Conservation (phyloP, 2,329 filamentous ascomycete genomes). For the Fusarium beomiforme region DNA sequence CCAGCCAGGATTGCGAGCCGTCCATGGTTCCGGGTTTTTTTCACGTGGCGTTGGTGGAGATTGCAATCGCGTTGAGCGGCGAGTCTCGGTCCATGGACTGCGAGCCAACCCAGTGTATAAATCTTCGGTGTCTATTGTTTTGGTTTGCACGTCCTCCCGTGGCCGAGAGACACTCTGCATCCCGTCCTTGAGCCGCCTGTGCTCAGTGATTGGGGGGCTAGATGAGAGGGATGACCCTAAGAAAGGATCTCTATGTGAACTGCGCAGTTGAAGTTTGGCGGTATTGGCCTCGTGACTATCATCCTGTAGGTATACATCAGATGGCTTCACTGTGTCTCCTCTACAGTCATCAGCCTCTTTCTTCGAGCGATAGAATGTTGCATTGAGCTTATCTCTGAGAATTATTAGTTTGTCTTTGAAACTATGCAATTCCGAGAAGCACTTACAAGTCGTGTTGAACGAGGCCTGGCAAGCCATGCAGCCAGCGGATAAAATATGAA, state of each 20-base stretch:
- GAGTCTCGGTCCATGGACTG: conserved; percentile 29
- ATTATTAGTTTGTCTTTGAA: conserved; percentile 4
- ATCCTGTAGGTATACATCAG: neutral
- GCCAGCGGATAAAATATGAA: conserved; percentile 27
- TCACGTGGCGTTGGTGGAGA: conserved; percentile 24
- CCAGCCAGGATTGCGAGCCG: conserved; percentile 62
- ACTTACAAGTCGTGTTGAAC: conserved; percentile 26
- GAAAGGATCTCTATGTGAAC: conserved; percentile 15
- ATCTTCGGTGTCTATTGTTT: neutral
- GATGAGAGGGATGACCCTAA: conserved; percentile 6
- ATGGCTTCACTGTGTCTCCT: neutral
- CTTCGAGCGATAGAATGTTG: conserved; percentile 2
- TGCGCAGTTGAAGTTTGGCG: neutral
- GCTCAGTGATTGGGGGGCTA: neutral
- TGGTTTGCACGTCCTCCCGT: neutral
- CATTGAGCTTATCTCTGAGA: conserved; percentile 23
- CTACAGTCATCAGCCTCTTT: neutral
- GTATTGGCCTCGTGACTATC: neutral
- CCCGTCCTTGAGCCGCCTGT: conserved; percentile 42
- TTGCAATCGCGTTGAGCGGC: conserved; percentile 40
- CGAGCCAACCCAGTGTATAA: conserved; percentile 3
- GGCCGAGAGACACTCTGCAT: conserved; percentile 25
- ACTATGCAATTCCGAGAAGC: neutral
- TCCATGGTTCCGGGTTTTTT: conserved; percentile 56
- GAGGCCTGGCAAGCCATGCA: neutral